A percentile compares a stretch with the other conserved stretches of the same genome.
Evolutionary conservation across 768 basidiomycete species (phyloP).

Genomic region (Boletellus emodensis): DNA sequence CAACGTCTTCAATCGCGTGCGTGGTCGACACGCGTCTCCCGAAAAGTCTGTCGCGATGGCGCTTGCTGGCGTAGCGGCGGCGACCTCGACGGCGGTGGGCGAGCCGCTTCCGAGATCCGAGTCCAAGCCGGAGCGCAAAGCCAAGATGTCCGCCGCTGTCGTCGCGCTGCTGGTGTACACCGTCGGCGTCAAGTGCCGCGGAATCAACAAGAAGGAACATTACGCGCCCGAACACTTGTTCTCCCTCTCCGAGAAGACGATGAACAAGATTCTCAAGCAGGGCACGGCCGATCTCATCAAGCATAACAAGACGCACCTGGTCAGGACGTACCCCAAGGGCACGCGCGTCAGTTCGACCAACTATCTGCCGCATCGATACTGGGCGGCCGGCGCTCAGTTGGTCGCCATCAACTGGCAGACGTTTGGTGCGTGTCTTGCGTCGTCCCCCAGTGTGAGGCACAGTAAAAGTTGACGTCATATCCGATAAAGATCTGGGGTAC

Average conservation of each 20-base stretch:
- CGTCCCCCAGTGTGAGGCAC: background rate
- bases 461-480: background rate
- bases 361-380: constrained; percentile 84
- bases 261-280: constrained; percentile 70
- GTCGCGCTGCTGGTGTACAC: constrained; percentile 85
- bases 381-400: constrained; percentile 85
- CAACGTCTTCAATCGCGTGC: constrained; percentile 41
- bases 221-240: constrained; percentile 91
- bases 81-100: constrained; percentile 10
- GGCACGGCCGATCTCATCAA: constrained; percentile 72
- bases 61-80: constrained; percentile 8
- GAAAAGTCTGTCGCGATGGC: constrained; percentile 16
- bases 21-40: constrained; percentile 25
- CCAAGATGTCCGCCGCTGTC: constrained; percentile 72
- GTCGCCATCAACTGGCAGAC: constrained; percentile 99
- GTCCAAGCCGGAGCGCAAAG: constrained; percentile 34
- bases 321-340: constrained; percentile 85
- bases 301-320: constrained; percentile 80
- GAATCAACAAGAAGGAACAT: constrained; percentile 78
- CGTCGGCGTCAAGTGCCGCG: constrained; percentile 90
- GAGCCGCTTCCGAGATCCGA: constrained; percentile 17
- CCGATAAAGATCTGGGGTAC: constrained; percentile 72
- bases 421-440: constrained; percentile 54
- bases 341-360: constrained; percentile 79
- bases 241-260: constrained; percentile 82